phyloP scores from a whole-genome alignment of 108 stramenopile genomes.

The Skeletonema marinoi region DNA sequence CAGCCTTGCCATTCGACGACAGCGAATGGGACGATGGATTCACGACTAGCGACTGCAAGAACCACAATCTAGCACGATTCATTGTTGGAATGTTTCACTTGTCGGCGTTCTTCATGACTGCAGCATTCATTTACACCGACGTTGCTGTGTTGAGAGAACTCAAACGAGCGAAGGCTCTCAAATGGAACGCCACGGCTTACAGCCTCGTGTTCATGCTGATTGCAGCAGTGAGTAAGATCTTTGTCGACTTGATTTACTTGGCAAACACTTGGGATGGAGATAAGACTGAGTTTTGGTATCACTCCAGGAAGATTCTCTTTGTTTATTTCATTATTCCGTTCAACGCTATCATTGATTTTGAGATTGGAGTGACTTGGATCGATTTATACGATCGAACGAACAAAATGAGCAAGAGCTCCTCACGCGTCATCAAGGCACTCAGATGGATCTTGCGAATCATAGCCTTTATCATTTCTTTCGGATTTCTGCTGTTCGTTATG shows the following conservation, averaged over 20 bases:
- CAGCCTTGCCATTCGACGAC: conserved; percentile 42
- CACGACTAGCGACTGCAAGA: conserved; percentile 31
- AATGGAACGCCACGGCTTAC: conserved; percentile 41
- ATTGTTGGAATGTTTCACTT: conserved; percentile 16
- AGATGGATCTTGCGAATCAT: conserved; percentile 16
- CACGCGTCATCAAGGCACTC: conserved; percentile 22
- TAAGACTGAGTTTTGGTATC: conserved; percentile 34
- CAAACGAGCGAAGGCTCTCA: conserved; percentile 29
- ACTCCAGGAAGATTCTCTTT: conserved; percentile 21
- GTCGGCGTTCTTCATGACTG: not conserved
- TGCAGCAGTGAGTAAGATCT: not conserved
- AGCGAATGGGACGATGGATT: conserved; percentile 52
- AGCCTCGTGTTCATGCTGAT: conserved; percentile 26
- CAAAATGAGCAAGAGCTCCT: conserved; percentile 46
- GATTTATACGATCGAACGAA: conserved; percentile 44
- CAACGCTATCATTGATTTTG: conserved; percentile 25
- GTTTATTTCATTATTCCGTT: not conserved
- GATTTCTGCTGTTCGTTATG: conserved; percentile 2
- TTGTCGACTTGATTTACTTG: conserved; percentile 21
- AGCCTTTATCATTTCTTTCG: conserved; percentile 12
- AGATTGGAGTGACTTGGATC: conserved; percentile 50
- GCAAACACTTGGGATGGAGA: conserved; percentile 35
- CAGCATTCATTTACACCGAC: conserved; percentile 28
- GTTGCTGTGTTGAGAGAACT: conserved; percentile 25
- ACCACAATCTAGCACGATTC: conserved; percentile 19